Evolutionary conservation across 768 basidiomycete genomes (phyloP).

Genomic region (Lentinula aciculospora): DNA sequence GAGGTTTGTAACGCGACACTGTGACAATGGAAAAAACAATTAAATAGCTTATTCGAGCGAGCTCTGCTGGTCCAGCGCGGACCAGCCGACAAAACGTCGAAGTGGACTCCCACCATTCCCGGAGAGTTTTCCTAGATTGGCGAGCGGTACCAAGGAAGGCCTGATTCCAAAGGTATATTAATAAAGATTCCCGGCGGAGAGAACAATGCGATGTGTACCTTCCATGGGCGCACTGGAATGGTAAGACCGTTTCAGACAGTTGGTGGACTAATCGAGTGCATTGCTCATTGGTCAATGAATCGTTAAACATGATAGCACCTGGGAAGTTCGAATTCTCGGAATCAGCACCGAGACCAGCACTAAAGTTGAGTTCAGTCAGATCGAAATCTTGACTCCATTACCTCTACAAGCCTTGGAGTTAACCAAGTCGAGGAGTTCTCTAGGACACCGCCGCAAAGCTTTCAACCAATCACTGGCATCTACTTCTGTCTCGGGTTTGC

Average conservation of each 20-base stretch:
- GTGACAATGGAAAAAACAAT: slow-evolving; percentile 6
- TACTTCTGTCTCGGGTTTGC: slow-evolving; percentile 9
- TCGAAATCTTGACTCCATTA: slow-evolving; percentile 53
- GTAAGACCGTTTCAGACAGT: slow-evolving; percentile 70
- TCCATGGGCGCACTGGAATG: slow-evolving; percentile 97
- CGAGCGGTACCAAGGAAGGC: slow-evolving; percentile 52
- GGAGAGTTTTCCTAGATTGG: slow-evolving; percentile 17
- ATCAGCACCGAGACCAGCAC: neutral
- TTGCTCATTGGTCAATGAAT: slow-evolving; percentile 60
- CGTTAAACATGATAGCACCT: slow-evolving; percentile 99
- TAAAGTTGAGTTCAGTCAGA: neutral
- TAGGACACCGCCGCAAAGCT: slow-evolving; percentile 79
- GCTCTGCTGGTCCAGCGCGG: slow-evolving; percentile 7
- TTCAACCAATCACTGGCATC: slow-evolving; percentile 51
- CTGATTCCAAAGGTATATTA: slow-evolving; percentile 19
- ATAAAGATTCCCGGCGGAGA: slow-evolving; percentile 6
- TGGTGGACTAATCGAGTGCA: slow-evolving; percentile 63
- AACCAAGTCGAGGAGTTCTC: slow-evolving; percentile 71
- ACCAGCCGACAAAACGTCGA: slow-evolving; percentile 2
- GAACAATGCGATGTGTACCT: slow-evolving; percentile 35
- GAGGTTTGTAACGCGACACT: slow-evolving; percentile 1
- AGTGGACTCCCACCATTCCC: slow-evolving; percentile 1
- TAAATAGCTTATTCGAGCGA: slow-evolving; percentile 5
- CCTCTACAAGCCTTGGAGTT: slow-evolving; percentile 97
- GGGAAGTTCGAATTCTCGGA: slow-evolving; percentile 3